Conservation (phyloP, 2,329 filamentous ascomycete genomes). For the Aspergillus calidoustus region DNA sequence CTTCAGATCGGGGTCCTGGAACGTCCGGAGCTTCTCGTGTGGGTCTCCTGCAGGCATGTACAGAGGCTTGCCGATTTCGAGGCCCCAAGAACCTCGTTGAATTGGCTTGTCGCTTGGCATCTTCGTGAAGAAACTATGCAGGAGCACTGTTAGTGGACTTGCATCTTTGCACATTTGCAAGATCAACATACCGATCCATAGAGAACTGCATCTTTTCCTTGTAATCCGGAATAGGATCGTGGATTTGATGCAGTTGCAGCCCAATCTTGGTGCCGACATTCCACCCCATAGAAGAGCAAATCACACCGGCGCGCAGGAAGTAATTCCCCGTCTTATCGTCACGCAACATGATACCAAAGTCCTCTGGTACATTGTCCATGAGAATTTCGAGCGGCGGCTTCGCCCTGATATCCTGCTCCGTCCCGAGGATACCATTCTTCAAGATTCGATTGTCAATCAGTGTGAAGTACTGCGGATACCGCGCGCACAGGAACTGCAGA, state of each 20-base stretch:
- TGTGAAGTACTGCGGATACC: constrained; percentile 77
- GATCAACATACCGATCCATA: constrained; percentile 71
- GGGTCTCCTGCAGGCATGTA: constrained; percentile 73
- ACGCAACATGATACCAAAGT: constrained; percentile 77
- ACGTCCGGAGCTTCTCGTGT: constrained; percentile 63
- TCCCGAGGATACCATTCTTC: constrained; percentile 70
- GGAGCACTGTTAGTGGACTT: not conserved
- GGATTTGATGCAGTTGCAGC: constrained; percentile 70
- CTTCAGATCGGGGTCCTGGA: constrained; percentile 61
- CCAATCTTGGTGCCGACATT: constrained; percentile 76
- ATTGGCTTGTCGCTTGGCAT: constrained; percentile 76
- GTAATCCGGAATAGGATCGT: constrained; percentile 77
- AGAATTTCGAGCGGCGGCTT: constrained; percentile 72
- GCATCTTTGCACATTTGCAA: not conserved
- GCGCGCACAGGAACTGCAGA: constrained; percentile 75
- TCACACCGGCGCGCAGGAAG: constrained; percentile 72
- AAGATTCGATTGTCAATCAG: constrained; percentile 62
- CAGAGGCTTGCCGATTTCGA: constrained; percentile 75
- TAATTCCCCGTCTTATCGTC: constrained; percentile 75
- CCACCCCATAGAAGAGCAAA: constrained; percentile 83
- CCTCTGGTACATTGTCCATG: constrained; percentile 79
- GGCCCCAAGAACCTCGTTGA: constrained; percentile 81
- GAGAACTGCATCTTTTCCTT: constrained; percentile 86
- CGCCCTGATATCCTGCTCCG: constrained; percentile 62
- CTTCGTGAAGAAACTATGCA: constrained; percentile 74